Evolutionary conservation across 2,329 filamentous ascomycete genomes (phyloP).

Genomic region (Penicillium palitans): DNA sequence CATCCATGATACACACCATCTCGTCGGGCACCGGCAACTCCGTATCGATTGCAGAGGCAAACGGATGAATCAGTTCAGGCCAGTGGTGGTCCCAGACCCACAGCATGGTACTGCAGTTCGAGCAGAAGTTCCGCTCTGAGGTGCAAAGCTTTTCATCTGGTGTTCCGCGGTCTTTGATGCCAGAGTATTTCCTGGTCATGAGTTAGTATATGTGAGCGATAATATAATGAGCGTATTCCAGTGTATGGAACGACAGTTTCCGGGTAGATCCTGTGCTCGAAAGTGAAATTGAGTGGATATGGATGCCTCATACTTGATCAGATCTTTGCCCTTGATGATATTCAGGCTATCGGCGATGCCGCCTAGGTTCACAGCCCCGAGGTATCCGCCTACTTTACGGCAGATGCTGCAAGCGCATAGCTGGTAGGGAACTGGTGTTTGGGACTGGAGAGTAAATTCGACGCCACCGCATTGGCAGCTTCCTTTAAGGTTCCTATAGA

Average conservation of each 20-base stretch:
- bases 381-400: slow-evolving; percentile 49
- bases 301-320: slow-evolving; percentile 44
- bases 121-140: slow-evolving; percentile 51
- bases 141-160: slow-evolving; percentile 39
- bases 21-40: slow-evolving; percentile 47
- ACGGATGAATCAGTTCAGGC: slow-evolving; percentile 53
- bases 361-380: slow-evolving; percentile 50
- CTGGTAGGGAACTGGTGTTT: slow-evolving; percentile 52
- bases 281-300: too few relatives aligned
- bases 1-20: slow-evolving; percentile 49
- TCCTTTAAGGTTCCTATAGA: slow-evolving; percentile 48
- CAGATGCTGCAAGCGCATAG: slow-evolving; percentile 53
- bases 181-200: slow-evolving; percentile 45
- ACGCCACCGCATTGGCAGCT: slow-evolving; percentile 52
- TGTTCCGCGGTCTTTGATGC: slow-evolving; percentile 47
- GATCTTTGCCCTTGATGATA: slow-evolving; percentile 43
- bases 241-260: background rate
- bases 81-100: slow-evolving; percentile 51
- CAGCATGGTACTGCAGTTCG: slow-evolving; percentile 49
- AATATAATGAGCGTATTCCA: background rate
- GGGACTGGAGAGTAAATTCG: slow-evolving; percentile 49
- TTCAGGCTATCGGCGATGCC: slow-evolving; percentile 46
- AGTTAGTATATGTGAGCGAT: background rate
- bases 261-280: too few relatives aligned
- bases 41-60: slow-evolving; percentile 52